Evolutionary conservation across 2,329 filamentous ascomycete genomes (phyloP).

Genomic region (Didymella lethalis): DNA sequence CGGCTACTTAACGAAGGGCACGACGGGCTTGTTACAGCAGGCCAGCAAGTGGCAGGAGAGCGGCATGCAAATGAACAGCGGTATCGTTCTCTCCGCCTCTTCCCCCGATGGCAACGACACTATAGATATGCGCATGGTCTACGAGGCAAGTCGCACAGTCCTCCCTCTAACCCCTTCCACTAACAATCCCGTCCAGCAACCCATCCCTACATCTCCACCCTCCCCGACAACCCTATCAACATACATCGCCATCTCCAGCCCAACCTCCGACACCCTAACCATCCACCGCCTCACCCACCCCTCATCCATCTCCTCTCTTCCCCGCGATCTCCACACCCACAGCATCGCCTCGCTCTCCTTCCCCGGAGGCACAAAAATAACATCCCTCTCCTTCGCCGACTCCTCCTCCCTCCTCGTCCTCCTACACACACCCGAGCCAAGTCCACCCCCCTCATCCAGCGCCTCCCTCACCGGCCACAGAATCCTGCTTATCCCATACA

Average conservation of each 20-base stretch:
- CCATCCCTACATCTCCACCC: background rate
- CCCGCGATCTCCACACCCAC: slow-evolving; percentile 37
- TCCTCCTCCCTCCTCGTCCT: slow-evolving; percentile 69
- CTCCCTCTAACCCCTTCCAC: background rate
- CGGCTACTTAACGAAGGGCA: slow-evolving; percentile 45
- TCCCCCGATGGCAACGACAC: slow-evolving; percentile 25
- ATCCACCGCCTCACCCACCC: slow-evolving; percentile 47
- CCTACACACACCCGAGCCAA: slow-evolving; percentile 45
- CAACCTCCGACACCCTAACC: slow-evolving; percentile 21
- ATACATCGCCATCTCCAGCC: slow-evolving; percentile 35
- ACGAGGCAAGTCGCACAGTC: slow-evolving; percentile 50
- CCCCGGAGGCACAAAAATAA: slow-evolving; percentile 10
- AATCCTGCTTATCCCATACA: slow-evolving; percentile 37
- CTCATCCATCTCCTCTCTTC: slow-evolving; percentile 53
- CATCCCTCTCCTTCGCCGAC: slow-evolving; percentile 64
- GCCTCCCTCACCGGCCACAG: background rate
- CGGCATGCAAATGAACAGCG: slow-evolving; percentile 73
- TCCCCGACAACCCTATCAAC: slow-evolving; percentile 31
- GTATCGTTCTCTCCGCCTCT: slow-evolving; percentile 57
- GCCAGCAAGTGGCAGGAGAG: slow-evolving; percentile 56
- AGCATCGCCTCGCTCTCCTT: slow-evolving; percentile 64
- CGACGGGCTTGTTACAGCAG: slow-evolving; percentile 45
- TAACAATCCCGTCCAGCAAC: background rate
- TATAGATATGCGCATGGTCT: slow-evolving; percentile 67
- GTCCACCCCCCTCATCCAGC: background rate